Conservation (phyloP, 2,329 filamentous ascomycete species). For the Cercospora janseana region DNA sequence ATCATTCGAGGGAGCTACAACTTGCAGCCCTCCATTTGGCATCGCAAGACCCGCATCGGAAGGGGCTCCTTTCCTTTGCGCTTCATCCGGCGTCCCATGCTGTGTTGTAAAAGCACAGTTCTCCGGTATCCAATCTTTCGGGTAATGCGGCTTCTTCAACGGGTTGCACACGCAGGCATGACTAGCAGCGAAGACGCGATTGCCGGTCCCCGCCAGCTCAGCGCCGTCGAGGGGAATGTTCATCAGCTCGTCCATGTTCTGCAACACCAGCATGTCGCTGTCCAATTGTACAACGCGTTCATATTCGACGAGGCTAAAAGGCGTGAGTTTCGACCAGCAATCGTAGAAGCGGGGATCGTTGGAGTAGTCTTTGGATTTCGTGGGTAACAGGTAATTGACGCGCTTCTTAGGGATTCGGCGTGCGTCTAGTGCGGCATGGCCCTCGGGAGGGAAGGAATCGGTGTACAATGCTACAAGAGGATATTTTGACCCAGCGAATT, state of each 20-base stretch:
- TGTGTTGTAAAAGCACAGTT: slow-evolving; percentile 64
- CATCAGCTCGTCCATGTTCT: slow-evolving; percentile 93
- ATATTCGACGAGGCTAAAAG: slow-evolving; percentile 75
- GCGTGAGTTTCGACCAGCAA: slow-evolving; percentile 83
- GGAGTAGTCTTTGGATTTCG: slow-evolving; percentile 63
- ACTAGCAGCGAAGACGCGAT: slow-evolving; percentile 73
- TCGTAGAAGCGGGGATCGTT: slow-evolving; percentile 84
- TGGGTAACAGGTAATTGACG: slow-evolving; percentile 71
- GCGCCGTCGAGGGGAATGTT: slow-evolving; percentile 68
- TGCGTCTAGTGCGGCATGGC: slow-evolving; percentile 65
- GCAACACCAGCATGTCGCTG: slow-evolving; percentile 78
- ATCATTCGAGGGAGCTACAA: slow-evolving; percentile 57
- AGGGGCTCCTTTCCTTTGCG: slow-evolving; percentile 53
- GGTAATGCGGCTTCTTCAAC: slow-evolving; percentile 74
- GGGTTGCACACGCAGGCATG: slow-evolving; percentile 89
- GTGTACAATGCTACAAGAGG: slow-evolving; percentile 83
- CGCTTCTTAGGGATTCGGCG: slow-evolving; percentile 68
- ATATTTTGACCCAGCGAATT: slow-evolving; percentile 63
- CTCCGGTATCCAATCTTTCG: slow-evolving; percentile 63
- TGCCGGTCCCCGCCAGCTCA: slow-evolving; percentile 52
- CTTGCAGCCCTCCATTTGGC: slow-evolving; percentile 60
- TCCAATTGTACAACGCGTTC: slow-evolving; percentile 79
- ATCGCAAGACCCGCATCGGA: slow-evolving; percentile 54
- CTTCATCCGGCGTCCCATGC: slow-evolving; percentile 50
- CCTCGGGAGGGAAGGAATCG: slow-evolving; percentile 67